A percentile compares a stretch with the other conserved stretches of the same genome.
These are phyloP conservation scores for Penicillium hordei DNA, from an alignment of 2,329 filamentous ascomycete species.

Conservation along the genomic window DNA sequence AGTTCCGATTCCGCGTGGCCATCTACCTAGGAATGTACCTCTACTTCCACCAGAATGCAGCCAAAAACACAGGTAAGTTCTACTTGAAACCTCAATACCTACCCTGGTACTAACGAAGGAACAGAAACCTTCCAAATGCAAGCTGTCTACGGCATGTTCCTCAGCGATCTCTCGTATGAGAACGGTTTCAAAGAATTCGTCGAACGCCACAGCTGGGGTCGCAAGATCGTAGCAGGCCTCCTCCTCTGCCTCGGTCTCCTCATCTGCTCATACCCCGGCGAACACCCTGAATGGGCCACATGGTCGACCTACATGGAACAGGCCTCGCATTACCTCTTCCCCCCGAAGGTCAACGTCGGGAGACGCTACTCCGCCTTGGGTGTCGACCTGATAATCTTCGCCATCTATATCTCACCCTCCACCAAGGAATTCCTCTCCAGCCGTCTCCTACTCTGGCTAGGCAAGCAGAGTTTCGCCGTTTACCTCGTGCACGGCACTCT, in stretches of 20 bases:
- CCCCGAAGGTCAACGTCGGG: constrained; percentile 44
- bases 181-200: constrained; percentile 49
- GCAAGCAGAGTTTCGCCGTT: constrained; percentile 57
- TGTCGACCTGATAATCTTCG: constrained; percentile 51
- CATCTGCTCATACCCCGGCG: constrained; percentile 53
- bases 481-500: constrained; percentile 57
- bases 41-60: constrained; percentile 52
- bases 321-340: constrained; percentile 48
- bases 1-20: constrained; percentile 49
- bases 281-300: constrained; percentile 50
- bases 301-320: constrained; percentile 51
- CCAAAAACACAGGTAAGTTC: constrained; percentile 48
- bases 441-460: constrained; percentile 54
- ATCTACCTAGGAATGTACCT: constrained; percentile 48
- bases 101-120: background rate
- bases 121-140: constrained; percentile 57
- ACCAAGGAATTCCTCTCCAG: constrained; percentile 54
- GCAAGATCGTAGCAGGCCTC: constrained; percentile 38
- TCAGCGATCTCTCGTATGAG: constrained; percentile 53
- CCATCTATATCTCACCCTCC: constrained; percentile 53
- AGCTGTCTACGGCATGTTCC: constrained; percentile 53
- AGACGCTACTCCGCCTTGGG: constrained; percentile 52
- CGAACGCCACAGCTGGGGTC: constrained; percentile 41
- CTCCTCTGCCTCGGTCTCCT: constrained; percentile 49
- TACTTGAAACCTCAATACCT: no score